phyloP scores from a whole-genome alignment of 208 protist genomes.

The Strigomonas oncopelti region DNA sequence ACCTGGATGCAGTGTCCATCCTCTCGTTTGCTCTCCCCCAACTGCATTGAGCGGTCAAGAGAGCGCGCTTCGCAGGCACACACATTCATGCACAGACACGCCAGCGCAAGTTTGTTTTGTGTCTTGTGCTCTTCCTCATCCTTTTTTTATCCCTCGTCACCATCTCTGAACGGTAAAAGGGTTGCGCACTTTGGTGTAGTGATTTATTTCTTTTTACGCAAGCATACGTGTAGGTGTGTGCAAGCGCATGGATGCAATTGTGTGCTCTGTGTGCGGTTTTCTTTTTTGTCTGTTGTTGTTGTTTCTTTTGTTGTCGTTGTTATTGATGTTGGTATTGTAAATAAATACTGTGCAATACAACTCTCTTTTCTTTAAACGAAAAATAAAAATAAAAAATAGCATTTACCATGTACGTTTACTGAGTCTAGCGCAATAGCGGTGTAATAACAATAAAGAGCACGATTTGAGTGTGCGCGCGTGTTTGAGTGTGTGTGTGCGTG shows the following conservation, averaged over 20 bases:
- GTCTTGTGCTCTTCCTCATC: background rate
- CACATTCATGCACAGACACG: background rate
- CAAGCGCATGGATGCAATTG: no score
- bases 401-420: no score
- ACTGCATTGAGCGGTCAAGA: background rate
- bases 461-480: no score
- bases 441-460: no score
- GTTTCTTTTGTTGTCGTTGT: background rate
- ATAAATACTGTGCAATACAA: background rate
- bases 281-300: background rate
- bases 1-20: slow-evolving; percentile 65
- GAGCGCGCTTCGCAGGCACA: no score
- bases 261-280: background rate
- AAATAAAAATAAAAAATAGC: slow-evolving; percentile 8
- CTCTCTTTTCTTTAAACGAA: slow-evolving; percentile 4
- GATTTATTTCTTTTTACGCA: no score
- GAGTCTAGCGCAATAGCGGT: no score
- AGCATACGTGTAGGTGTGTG: no score
- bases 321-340: background rate
- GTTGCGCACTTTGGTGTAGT: no score
- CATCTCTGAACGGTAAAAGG: no score
- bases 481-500: no score
- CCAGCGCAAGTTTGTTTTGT: background rate
- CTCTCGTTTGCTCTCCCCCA: slow-evolving; percentile 49
- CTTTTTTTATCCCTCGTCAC: no score